Percentiles rank a stretch among this genome's conserved stretches.
phyloP scores from a whole-genome alignment of 441 rosid genomes.

The Croton laevigatus region DNA sequence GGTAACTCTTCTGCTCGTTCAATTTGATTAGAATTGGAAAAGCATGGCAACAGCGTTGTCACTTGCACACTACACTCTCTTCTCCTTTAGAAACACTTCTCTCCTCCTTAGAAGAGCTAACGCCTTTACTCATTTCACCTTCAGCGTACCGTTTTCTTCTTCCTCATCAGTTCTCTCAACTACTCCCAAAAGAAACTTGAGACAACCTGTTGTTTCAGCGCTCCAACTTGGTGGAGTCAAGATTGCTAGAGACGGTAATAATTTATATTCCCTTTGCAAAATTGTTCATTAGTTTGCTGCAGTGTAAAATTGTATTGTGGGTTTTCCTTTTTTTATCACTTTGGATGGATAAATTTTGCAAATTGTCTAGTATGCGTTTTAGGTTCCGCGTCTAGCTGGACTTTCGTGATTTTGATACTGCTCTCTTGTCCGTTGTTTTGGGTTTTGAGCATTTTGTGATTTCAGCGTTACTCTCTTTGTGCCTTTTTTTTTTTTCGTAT shows the following conservation, averaged over 20 bases:
- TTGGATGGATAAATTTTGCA: background rate
- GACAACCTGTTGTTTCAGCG: constrained; percentile 50
- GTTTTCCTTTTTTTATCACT: background rate
- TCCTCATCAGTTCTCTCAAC: constrained; percentile 37
- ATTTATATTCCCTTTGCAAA: background rate
- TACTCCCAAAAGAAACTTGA: constrained; percentile 38
- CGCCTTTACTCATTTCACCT: constrained; percentile 35
- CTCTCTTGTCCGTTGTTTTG: too few species aligned
- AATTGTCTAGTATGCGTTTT: background rate
- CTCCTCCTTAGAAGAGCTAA: constrained; percentile 32
- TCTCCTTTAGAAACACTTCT: constrained; percentile 16
- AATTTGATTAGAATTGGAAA: background rate
- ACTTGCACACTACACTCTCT: constrained; percentile 6
- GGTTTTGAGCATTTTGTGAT: too few species aligned
- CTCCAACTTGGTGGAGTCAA: constrained; percentile 78
- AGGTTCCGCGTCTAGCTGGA: background rate
- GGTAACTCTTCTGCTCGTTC: too few species aligned
- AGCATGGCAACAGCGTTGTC: background rate
- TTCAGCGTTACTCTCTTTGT: background rate
- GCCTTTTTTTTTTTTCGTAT: background rate
- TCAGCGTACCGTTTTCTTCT: constrained; percentile 40
- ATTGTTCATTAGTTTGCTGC: background rate
- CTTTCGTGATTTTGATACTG: background rate
- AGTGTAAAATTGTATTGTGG: background rate
- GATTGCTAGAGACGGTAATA: constrained; percentile 64